Base-by-base conservation (phyloP, 371 early-diverging fungal species). In the Zopfochytrium polystomum region DNA sequence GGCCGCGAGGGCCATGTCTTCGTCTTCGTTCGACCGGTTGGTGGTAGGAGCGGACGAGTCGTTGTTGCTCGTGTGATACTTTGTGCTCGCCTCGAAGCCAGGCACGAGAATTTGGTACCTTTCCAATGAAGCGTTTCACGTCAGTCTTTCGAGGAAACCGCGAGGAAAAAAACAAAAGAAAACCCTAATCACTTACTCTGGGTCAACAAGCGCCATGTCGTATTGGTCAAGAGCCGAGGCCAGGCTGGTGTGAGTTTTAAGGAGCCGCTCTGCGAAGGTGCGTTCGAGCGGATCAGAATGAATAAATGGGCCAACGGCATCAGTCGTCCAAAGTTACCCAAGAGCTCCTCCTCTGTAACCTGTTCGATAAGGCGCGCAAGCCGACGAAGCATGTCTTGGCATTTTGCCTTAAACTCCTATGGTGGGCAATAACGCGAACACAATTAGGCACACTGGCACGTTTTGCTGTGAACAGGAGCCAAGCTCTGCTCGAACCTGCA, bases 391-490 rank as follows among this genome's bases (percentile, higher is more conserved):
- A 60, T 60, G 25, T 60, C 49, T 7, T 15, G 7, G 44, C 60
- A 60, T 29, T 60, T 60, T 13, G 20, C 49, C 15, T 33, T 27
- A 34, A 60, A 60, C 50, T 60, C 60, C 60, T 60, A 23, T 48
- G 23, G 7, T 13, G 13, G 13, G n/a, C 11, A 42, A 42, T 13
- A 13, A 11, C 42, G 13, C 11, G n/a, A 42, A 42, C 11, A 42
- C 11, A 11, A 42, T 42, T 42, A 42, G 42, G 13, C 11, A 42
- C 42, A 42, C n/a, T 42, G 11, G 13, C n/a, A 11, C n/a, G 13
- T 13, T n/a, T n/a, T 13, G 11, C 42, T 42, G 13, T n/a, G n/a
- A 42, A 42, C 11, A 42, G 13, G n/a, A 42, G n/a, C 42, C 38
- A 38, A 7, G 38, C 38, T 38, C 18, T 38, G 38, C 18, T 38